Evolutionary conservation across 2,329 filamentous ascomycete genomes (phyloP).

Genomic region (Botrytis elliptica): DNA sequence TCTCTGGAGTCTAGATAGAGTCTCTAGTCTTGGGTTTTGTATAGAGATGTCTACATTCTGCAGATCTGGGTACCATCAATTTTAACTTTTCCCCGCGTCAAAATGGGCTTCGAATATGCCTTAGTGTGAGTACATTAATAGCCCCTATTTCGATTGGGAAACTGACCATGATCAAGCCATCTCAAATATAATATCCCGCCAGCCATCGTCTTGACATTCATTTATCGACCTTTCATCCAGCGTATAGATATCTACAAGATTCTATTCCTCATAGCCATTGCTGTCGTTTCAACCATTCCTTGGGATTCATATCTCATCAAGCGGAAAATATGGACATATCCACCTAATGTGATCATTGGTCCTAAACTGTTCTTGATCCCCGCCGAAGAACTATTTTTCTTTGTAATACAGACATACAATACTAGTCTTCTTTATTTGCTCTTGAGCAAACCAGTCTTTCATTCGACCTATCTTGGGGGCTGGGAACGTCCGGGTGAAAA

Average conservation of each 20-base stretch:
- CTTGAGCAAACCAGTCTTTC: constrained; percentile 61
- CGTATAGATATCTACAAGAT: constrained; percentile 63
- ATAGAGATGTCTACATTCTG: constrained; percentile 15
- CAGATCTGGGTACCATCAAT: constrained; percentile 7
- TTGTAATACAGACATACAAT: constrained; percentile 73
- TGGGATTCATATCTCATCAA: constrained; percentile 77
- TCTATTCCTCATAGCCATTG: constrained; percentile 58
- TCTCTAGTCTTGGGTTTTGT: constrained; percentile 1
- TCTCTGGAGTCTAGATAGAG: neutral
- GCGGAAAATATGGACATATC: constrained; percentile 69
- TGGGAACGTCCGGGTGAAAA: constrained; percentile 23
- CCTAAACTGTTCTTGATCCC: constrained; percentile 64
- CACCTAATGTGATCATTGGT: constrained; percentile 62
- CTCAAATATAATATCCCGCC: constrained; percentile 67
- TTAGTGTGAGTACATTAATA: constrained; percentile 51
- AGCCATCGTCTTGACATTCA: constrained; percentile 55
- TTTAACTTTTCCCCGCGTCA: constrained; percentile 18
- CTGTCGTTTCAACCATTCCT: constrained; percentile 66
- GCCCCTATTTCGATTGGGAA: neutral
- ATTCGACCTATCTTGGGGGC: constrained; percentile 51
- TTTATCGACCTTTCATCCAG: constrained; percentile 62
- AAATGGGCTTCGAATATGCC: constrained; percentile 61
- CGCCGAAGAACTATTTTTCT: constrained; percentile 73
- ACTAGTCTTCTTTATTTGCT: constrained; percentile 67
- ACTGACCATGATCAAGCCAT: constrained; percentile 43